phyloP scores from a whole-genome alignment of 73 alveolate genomes.

The Halteria grandinella region DNA sequence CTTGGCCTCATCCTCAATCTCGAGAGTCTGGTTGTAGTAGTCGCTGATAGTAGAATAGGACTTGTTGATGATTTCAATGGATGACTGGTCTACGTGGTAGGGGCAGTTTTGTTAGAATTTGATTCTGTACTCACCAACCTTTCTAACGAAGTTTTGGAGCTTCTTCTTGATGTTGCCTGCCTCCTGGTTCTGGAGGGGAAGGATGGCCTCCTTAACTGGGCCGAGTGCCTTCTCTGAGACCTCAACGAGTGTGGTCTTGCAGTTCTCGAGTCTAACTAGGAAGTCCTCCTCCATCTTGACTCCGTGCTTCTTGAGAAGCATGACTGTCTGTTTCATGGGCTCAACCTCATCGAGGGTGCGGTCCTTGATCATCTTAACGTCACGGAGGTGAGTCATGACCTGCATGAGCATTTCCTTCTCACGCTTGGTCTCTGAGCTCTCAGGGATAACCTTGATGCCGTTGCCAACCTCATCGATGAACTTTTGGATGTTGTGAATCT shows the following conservation, averaged over 20 bases:
- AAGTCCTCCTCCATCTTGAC: slow-evolving; percentile 80
- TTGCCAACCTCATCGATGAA: slow-evolving; percentile 92
- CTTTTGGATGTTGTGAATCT: slow-evolving; percentile 83
- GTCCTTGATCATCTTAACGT: slow-evolving; percentile 88
- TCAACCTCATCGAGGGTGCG: slow-evolving; percentile 78
- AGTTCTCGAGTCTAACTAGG: slow-evolving; percentile 75
- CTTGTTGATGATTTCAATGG: slow-evolving; percentile 79
- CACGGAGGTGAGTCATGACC: slow-evolving; percentile 95
- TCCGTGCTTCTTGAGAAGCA: slow-evolving; percentile 83
- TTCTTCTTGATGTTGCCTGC: slow-evolving; percentile 92
- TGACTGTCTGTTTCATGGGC: slow-evolving; percentile 88
- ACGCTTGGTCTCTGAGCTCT: slow-evolving; percentile 79
- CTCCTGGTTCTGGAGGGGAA: slow-evolving; percentile 97
- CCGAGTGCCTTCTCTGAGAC: slow-evolving; percentile 94
- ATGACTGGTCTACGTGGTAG: slow-evolving; percentile 82
- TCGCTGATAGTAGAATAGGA: slow-evolving; percentile 89
- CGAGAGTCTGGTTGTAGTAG: slow-evolving; percentile 79
- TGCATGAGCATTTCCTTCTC: slow-evolving; percentile 81
- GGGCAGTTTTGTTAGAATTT: slow-evolving; percentile 93
- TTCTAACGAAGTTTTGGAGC: slow-evolving; percentile 83
- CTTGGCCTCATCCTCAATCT: slow-evolving; percentile 90
- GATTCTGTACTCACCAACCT: slow-evolving; percentile 92
- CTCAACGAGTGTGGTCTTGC: slow-evolving; percentile 92
- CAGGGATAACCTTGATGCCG: slow-evolving; percentile 92
- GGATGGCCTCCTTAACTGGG: slow-evolving; percentile 96